Conservation (phyloP, 225 moss, liverwort and hornwort species). For the Bryoerythrophyllum caledonicum region DNA sequence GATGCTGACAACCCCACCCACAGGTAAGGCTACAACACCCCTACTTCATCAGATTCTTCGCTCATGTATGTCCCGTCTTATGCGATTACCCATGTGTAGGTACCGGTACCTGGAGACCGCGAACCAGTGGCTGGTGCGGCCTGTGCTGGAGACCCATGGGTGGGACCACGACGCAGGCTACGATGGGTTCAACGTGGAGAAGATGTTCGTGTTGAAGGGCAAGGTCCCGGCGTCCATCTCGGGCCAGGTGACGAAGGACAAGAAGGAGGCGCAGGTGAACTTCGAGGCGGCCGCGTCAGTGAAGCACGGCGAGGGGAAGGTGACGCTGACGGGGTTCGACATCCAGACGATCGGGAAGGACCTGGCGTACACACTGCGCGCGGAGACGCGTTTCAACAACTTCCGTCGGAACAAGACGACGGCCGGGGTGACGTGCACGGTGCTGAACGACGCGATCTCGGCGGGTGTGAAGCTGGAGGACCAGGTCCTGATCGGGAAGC, state of each 20-base stretch:
- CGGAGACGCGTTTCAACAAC: conserved; percentile 36
- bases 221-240: conserved; percentile 34
- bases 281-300: conserved; percentile 40
- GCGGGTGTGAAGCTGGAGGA: conserved; percentile 46
- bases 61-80: neutral
- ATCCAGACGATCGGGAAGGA: conserved; percentile 41
- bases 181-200: conserved; percentile 43
- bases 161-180: conserved; percentile 45
- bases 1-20: conserved; percentile 35
- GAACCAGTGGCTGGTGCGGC: conserved; percentile 44
- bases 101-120: conserved; percentile 43
- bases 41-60: neutral
- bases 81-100: conserved; percentile 6
- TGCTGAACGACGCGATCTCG: conserved; percentile 32
- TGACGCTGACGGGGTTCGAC: conserved; percentile 32
- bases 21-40: conserved; percentile 6
- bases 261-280: conserved; percentile 37
- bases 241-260: conserved; percentile 39
- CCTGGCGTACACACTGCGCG: conserved; percentile 32
- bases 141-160: conserved; percentile 41
- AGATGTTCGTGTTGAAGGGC: conserved; percentile 35
- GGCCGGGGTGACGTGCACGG: conserved; percentile 33
- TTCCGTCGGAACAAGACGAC: conserved; percentile 39
- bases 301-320: conserved; percentile 40
- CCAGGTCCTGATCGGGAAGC: conserved; percentile 33